Evolutionary conservation across 495 filamentous ascomycete genomes (phyloP), one percentile per base, ranked within the genome.

Genomic region (Penicillium cinerascens): DNA sequence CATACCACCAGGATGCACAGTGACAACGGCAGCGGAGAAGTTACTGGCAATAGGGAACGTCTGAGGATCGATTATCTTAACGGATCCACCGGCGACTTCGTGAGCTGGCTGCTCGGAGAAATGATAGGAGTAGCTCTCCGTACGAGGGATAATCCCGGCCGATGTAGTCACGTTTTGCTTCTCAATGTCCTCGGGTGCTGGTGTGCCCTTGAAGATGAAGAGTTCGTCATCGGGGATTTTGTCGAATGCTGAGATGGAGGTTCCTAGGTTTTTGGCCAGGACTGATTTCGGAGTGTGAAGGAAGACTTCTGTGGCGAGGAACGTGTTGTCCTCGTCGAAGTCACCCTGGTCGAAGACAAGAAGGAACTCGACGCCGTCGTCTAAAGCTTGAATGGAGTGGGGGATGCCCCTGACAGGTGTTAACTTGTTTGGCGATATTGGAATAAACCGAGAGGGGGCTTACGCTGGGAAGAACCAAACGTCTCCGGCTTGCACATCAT

Each of bases 291-390:
- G 85, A 13, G 81, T 84, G 16, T 80, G 77, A 7, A 79, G 68
- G 50, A 88, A 82, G 39, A 85, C 74, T 61, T 88, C 83, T 0
- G 80, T 75, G 1, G 83, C 82, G 2, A 88, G 77, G 73, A 87
- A 87, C 0, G 86, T 88, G 47, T 79, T 79, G 18, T 85, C 81
- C 60, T 88, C 86, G 6, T 76, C 82, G 70, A 89, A 89, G n/a
- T 63, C 65, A 1, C 85, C 85, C 41, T 85, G 74, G 61, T 89
- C 82, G 58, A 88, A 88, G 39, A 88, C 77, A 10, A 89, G 73
- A 8, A 88, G 74, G 63, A 88, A 88, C 55, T 89, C 86, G 22
- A 75, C 77, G 3, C 85, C 86, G 17, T 78, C 72, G 13, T 82
- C 78, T 3, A 87, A 67, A 0, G 79, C 86, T 65, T 89, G 85